These are phyloP conservation scores for Dactylellina parvicollis DNA, from an alignment of 2,329 filamentous ascomycete species.

Conservation along the genomic window DNA sequence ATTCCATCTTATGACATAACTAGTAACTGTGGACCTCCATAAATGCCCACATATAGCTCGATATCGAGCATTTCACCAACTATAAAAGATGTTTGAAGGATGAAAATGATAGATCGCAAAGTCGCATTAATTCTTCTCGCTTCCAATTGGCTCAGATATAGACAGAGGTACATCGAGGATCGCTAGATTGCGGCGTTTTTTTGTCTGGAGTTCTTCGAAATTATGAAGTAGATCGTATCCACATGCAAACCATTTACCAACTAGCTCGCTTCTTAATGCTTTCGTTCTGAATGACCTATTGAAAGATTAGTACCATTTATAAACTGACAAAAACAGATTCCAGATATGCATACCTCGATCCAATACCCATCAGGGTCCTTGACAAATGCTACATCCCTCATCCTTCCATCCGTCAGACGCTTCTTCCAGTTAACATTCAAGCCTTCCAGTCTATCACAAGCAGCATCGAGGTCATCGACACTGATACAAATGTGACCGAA, in stretches of 20 bases:
- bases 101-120: too few relatives aligned
- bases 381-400: conserved; percentile 94
- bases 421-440: conserved; percentile 92
- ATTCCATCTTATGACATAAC: too few relatives aligned
- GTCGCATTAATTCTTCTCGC: too few relatives aligned
- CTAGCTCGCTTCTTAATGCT: conserved; percentile 64
- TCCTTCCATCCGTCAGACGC: conserved; percentile 82
- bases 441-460: conserved; percentile 85
- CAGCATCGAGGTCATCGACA: conserved; percentile 87
- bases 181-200: too few relatives aligned
- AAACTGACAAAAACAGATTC: not conserved
- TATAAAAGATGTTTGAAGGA: too few relatives aligned
- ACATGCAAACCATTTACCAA: conserved; percentile 39
- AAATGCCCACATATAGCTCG: too few relatives aligned
- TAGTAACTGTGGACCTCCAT: too few relatives aligned
- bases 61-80: too few relatives aligned
- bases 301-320: conserved; percentile 54
- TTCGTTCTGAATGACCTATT: conserved; percentile 79
- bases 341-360: conserved; percentile 68
- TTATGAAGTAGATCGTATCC: too few relatives aligned
- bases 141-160: too few relatives aligned
- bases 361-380: conserved; percentile 89
- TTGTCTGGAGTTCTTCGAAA: too few relatives aligned
- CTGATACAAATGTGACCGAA: conserved; percentile 65
- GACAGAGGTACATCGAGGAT: too few relatives aligned